These are phyloP conservation scores for Boehmeria nivea DNA, from an alignment of 306 rosid genomes.

Conservation along the genomic window DNA sequence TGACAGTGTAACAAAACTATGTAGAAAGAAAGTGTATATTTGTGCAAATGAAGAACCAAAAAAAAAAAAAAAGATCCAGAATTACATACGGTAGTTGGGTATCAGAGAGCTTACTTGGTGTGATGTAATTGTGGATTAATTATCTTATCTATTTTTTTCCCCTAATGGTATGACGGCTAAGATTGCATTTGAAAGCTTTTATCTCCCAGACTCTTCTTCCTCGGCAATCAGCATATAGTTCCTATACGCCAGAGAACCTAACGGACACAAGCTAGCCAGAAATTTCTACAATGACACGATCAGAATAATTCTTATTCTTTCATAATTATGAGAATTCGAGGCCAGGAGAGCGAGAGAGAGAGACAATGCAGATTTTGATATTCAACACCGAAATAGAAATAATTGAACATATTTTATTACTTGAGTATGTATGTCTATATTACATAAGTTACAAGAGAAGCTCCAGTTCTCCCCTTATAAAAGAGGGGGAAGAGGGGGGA, in stretches of 20 bases:
- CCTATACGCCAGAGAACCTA: not conserved
- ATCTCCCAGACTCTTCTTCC: not conserved
- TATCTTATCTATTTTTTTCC: not conserved
- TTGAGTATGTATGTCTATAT: conserved; percentile 10
- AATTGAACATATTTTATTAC: conserved; percentile 23
- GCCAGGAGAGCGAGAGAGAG: not conserved
- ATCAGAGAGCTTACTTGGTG: not conserved
- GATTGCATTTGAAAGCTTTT: not conserved
- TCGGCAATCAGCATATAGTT: not conserved
- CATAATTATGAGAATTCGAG: not conserved
- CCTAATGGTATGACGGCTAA: not conserved
- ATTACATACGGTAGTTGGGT: conserved; percentile 18
- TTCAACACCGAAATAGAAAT: conserved; percentile 6
- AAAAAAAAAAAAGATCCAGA: no score
- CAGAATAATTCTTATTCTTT: not conserved
- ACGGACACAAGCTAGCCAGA: not conserved
- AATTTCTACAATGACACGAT: not conserved
- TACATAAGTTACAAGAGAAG: conserved; percentile 31
- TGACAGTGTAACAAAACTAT: conserved; percentile 4
- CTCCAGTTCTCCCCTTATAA: no score
- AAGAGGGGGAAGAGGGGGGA: no score
- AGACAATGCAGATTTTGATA: not conserved
- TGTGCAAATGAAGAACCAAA: conserved; percentile 12
- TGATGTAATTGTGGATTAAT: not conserved
- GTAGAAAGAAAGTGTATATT: conserved; percentile 25